phyloP scores from a whole-genome alignment of 1,284 basidiomycete species.

The Flammula alnicola region DNA sequence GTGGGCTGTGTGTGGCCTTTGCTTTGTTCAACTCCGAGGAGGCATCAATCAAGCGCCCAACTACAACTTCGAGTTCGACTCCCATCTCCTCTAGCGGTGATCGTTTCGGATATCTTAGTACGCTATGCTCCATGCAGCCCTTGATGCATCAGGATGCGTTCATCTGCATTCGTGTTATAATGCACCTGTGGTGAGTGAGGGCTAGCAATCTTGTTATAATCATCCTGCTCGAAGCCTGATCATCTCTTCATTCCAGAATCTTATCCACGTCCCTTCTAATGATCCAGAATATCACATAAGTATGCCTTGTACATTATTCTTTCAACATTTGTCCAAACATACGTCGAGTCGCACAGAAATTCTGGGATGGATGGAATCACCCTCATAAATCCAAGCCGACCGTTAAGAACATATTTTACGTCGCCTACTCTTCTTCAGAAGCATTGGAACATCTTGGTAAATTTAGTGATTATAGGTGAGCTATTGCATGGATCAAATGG shows the following conservation, averaged over 20 bases:
- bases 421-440: conserved; percentile 25
- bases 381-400: conserved; percentile 23
- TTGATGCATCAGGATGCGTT: conserved; percentile 28
- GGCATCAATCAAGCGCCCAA: conserved; percentile 5
- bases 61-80: background rate
- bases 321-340: background rate
- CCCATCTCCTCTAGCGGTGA: background rate
- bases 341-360: conserved; percentile 25
- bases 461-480: conserved; percentile 32
- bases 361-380: conserved; percentile 30
- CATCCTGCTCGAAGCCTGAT: background rate
- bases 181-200: conserved; percentile 20
- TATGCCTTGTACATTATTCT: conserved; percentile 4
- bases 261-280: conserved; percentile 25
- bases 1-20: no score
- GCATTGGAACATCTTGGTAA: conserved; percentile 26
- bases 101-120: no score
- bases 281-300: conserved; percentile 29
- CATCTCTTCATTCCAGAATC: conserved; percentile 22
- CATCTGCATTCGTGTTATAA: conserved; percentile 27
- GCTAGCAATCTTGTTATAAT: background rate
- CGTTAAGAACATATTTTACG: conserved; percentile 29
- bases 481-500: background rate
- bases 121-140: conserved; percentile 27
- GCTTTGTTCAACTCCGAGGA: background rate